Evolutionary conservation across 1,284 basidiomycete genomes (phyloP), one percentile per base, ranked within the genome.

Genomic region (Melampsora americana): DNA sequence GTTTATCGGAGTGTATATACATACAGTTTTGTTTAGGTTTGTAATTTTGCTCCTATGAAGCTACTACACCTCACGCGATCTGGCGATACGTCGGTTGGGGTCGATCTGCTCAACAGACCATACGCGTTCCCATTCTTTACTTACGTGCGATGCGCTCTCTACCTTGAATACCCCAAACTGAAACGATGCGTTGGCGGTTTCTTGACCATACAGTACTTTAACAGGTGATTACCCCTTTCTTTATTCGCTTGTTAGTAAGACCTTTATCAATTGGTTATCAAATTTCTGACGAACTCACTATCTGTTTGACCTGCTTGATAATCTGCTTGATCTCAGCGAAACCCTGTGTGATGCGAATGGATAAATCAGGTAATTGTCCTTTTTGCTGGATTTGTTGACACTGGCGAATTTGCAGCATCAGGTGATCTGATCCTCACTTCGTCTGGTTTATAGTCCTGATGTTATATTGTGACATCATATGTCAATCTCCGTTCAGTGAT

Each of bases 291-390:
- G 35, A 35, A 35, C 35, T 35, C 9, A 9, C 9, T 35, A 35
- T 35, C 35, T 35, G 28, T 14, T n/a, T 39, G 20, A 42, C 26
- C 42, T 64, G n/a, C 26, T 44, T 28, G 7, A 35, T 35, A 16
- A n/a, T 53, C 46, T 68, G 48, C 11, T 3, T n/a, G 20, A 23
- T 16, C 16, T 23, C n/a, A 70, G 68, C 56, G 4, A 70, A 61
- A 70, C 68, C 68, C 2, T 70, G 68, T 35, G 68, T 70, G 32
- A 70, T 70, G 68, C 68, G 68, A 42, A 70, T 70, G 59, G 56
- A 61, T 44, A 46, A 46, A 61, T 42, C 56, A 30, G 56, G 68
- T 70, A 23, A 39, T 48, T 61, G n/a, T 44, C 12, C 23, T 5
- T 60, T 59, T 60, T 44, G 50, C 1, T 39, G 23, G 60, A 0